These are phyloP conservation scores for Euphorbia peplus DNA, from an alignment of 345 rosid genomes.

Conservation along the genomic window DNA sequence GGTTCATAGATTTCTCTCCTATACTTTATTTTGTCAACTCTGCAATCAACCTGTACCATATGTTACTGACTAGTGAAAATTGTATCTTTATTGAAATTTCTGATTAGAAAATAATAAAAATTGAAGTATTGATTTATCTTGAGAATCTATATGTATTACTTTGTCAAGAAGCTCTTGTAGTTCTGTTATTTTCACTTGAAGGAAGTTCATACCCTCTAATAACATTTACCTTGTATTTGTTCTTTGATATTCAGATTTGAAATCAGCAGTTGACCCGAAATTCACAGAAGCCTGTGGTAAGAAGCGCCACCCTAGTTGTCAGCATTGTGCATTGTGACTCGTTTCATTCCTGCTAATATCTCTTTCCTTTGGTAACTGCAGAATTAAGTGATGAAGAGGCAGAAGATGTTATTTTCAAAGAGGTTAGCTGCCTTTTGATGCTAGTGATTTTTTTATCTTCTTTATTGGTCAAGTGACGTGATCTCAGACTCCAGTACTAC, in stretches of 20 bases:
- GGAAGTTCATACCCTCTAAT: neutral
- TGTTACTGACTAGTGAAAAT: neutral
- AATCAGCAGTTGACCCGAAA: constrained; percentile 54
- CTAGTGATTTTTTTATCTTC: neutral
- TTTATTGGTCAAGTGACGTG: no score
- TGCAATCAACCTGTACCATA: no score
- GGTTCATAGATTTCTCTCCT: neutral
- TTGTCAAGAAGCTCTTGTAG: neutral
- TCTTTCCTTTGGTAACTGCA: constrained; percentile 30
- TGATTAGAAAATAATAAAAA: no score
- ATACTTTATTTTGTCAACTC: neutral
- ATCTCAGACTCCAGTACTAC: neutral
- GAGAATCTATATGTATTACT: neutral
- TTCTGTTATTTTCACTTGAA: neutral
- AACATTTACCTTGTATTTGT: neutral
- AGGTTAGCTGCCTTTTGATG: constrained; percentile 40
- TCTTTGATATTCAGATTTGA: constrained; percentile 53
- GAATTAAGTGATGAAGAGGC: constrained; percentile 68
- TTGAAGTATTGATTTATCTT: neutral
- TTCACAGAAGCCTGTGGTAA: constrained; percentile 78
- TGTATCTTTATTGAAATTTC: neutral
- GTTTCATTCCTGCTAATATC: neutral
- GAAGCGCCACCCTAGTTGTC: constrained; percentile 14
- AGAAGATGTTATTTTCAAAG: constrained; percentile 88
- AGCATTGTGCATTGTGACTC: neutral